Evolutionary conservation across 495 filamentous ascomycete species (phyloP), one percentile per base, ranked within the genome.

Genomic region (Penicillium cosmopolitanum): DNA sequence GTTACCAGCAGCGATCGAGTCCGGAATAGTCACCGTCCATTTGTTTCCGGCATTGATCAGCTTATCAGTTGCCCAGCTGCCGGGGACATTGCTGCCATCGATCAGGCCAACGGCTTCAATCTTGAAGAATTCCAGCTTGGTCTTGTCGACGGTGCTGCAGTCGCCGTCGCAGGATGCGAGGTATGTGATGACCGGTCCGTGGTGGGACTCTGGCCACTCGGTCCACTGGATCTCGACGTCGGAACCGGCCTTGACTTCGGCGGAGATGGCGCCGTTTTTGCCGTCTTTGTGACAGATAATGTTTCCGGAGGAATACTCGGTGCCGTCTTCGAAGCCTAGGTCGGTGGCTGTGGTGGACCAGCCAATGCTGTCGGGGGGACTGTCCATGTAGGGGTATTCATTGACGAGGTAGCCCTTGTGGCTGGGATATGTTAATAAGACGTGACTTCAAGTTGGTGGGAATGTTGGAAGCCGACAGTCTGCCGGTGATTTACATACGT

Each of bases 121-220:
- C 85, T 93, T 93, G 82, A 93, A 89, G 73, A 85, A 93, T 59
- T 87, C 69, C 33, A 93, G 82, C 1, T 69, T 68, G 2, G 76
- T 80, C 77, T 88, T 87, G 76, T 89, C 82, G 23, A 85, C 88
- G 2, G 69, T 79, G 53, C 82, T 78, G 78, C 89, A 92, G 56
- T 85, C 76, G 18, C 88, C 89, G 61, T 85, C 81, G 81, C 89
- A 93, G 58, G 85, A 81, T 51, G 90, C 91, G 2, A 95, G 72
- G 71, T 92, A 93, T 73, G 85, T 84, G 63, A 91, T 85, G 70
- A 89, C 87, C 9, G 89, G 89, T 10, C 90, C 88, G 61, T 86
- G 80, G 64, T 90, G 89, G 28, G 76, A 80, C 2, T 80, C 73
- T 3, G 89, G 89, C 89, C 89, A 92, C 0, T 73, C 70, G 54